Evolutionary conservation across 768 basidiomycete genomes (phyloP).

Genomic region (Phallus indusiatus): DNA sequence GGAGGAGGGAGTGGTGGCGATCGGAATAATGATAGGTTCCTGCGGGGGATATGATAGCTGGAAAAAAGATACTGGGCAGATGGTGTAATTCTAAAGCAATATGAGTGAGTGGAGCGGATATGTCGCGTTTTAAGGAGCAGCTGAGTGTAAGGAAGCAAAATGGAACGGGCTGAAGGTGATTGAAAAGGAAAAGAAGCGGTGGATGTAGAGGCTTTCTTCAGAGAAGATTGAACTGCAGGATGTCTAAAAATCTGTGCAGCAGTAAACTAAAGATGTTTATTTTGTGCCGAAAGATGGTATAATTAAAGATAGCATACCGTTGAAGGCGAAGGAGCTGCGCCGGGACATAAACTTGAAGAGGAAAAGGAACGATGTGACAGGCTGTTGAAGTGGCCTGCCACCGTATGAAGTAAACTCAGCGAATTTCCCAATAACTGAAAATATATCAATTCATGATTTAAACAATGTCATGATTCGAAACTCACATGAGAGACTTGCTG

Average conservation of each 20-base stretch:
- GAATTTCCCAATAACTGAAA: constrained; percentile 4
- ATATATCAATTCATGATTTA: neutral
- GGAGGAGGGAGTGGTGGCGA: neutral
- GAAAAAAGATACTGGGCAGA: neutral
- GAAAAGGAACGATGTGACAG: neutral
- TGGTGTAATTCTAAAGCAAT: neutral
- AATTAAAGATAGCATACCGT: neutral
- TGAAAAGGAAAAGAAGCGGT: neutral
- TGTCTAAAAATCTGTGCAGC: constrained; percentile 1
- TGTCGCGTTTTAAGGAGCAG: neutral
- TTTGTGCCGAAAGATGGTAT: neutral
- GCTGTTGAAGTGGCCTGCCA: neutral
- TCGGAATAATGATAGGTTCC: constrained; percentile 2
- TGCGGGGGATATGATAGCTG: neutral
- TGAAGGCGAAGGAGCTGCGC: neutral
- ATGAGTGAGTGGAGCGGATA: constrained; percentile 1
- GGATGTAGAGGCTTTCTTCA: neutral
- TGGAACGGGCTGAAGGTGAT: constrained; percentile 1
- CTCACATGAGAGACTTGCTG: constrained; percentile 1
- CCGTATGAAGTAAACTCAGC: constrained; percentile 3
- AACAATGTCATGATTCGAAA: neutral
- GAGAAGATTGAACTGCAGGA: neutral
- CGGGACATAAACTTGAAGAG: neutral
- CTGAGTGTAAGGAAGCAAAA: neutral
- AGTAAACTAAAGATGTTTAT: neutral